These are phyloP conservation scores for Sporothrix pseudoabietina DNA, from an alignment of 2,329 filamentous ascomycete species.

Conservation along the genomic window DNA sequence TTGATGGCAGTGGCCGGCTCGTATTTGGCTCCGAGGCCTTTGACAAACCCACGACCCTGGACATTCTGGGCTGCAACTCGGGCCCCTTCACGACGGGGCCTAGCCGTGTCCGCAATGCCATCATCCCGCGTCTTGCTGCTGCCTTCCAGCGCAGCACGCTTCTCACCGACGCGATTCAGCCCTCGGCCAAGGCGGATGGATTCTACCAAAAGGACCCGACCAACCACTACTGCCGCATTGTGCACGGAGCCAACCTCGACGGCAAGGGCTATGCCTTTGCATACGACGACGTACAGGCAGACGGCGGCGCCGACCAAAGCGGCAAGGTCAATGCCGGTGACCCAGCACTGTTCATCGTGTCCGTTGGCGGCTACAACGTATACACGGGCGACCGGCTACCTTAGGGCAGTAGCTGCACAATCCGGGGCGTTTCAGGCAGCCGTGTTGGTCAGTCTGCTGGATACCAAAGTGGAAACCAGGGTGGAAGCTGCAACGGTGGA, in stretches of 20 bases:
- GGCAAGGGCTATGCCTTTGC: constrained; percentile 62
- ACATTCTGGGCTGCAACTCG: constrained; percentile 68
- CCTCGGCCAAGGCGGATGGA: constrained; percentile 41
- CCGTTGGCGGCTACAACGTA: constrained; percentile 49
- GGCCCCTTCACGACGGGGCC: constrained; percentile 58
- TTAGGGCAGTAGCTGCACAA: constrained; percentile 7
- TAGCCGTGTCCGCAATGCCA: constrained; percentile 46
- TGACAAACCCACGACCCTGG: constrained; percentile 57
- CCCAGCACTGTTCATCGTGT: constrained; percentile 53
- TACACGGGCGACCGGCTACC: constrained; percentile 37
- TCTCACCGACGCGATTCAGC: constrained; percentile 39
- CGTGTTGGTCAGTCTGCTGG: background rate
- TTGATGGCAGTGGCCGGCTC: constrained; percentile 40
- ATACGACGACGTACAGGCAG: constrained; percentile 61
- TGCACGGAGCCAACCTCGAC: constrained; percentile 57
- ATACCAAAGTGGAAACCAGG: background rate
- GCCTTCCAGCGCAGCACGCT: constrained; percentile 59
- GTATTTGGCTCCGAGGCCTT: constrained; percentile 48
- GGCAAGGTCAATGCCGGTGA: constrained; percentile 58
- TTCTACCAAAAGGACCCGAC: constrained; percentile 50
- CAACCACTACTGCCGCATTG: constrained; percentile 61
- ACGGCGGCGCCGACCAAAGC: constrained; percentile 55
- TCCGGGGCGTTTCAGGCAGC: background rate
- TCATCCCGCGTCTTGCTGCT: constrained; percentile 53
- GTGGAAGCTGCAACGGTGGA: background rate